Conservation (phyloP, 495 filamentous ascomycete species). For the Penicillium ucsense region DNA sequence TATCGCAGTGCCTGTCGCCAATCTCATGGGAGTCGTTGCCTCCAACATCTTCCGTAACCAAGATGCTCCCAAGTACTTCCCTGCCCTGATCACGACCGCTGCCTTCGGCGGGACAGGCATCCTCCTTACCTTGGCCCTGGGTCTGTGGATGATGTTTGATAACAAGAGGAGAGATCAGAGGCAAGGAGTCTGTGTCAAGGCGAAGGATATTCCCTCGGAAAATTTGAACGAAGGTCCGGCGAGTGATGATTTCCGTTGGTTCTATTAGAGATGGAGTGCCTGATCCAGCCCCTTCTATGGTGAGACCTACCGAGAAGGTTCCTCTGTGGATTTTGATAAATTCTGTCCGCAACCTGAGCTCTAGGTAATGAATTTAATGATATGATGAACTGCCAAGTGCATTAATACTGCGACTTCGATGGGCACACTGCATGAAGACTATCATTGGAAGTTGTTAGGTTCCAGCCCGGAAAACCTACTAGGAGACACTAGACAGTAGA, state of each 20-base stretch:
- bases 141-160: slow-evolving; percentile 61
- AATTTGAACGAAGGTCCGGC: slow-evolving; percentile 56
- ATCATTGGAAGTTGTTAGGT: no score
- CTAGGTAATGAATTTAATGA: no score
- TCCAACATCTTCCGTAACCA: slow-evolving; percentile 65
- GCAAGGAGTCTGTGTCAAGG: slow-evolving; percentile 50
- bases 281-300: no score
- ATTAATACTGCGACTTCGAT: no score
- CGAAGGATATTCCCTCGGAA: slow-evolving; percentile 60
- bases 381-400: no score
- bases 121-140: slow-evolving; percentile 46
- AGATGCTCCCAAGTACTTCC: slow-evolving; percentile 65
- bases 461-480: no score
- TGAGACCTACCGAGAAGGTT: no score
- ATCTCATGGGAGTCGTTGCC: slow-evolving; percentile 70
- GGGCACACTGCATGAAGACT: no score
- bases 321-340: no score
- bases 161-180: slow-evolving; percentile 53
- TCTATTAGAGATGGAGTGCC: slow-evolving; percentile 26
- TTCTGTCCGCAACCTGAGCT: no score
- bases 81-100: slow-evolving; percentile 63
- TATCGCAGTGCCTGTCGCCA: slow-evolving; percentile 65
- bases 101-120: slow-evolving; percentile 60
- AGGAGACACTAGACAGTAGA: no score
- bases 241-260: slow-evolving; percentile 62